Percentiles rank a stretch among this genome's conserved stretches.
Evolutionary conservation across 306 rosid species (phyloP).

Genomic region (Comarum palustre): DNA sequence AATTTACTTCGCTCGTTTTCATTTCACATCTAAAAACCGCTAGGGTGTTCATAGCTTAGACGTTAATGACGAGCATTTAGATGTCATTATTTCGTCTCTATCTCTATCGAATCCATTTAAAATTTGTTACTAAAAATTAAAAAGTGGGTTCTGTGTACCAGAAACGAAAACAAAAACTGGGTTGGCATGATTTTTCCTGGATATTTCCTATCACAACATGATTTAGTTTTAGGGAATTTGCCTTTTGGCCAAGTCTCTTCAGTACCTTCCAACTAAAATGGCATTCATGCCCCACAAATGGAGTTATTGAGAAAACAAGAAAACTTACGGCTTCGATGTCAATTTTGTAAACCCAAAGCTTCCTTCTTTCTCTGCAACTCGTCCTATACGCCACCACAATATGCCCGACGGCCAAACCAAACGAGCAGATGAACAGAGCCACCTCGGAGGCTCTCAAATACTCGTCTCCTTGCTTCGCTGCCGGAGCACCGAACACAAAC

Average conservation of each 20-base stretch:
- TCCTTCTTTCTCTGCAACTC: slow-evolving; percentile 92
- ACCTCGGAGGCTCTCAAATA: slow-evolving; percentile 48
- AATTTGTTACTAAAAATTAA: background rate
- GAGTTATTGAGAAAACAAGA: slow-evolving; percentile 1
- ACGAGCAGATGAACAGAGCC: slow-evolving; percentile 69
- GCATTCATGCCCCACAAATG: background rate
- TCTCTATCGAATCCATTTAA: background rate
- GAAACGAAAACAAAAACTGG: background rate
- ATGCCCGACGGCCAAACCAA: slow-evolving; percentile 76
- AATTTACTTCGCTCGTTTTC: too few species aligned
- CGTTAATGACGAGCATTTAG: background rate
- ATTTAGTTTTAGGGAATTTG: background rate
- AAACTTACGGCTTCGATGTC: slow-evolving; percentile 93
- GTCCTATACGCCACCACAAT: slow-evolving; percentile 82
- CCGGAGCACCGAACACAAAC: slow-evolving; percentile 42
- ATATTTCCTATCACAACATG: background rate
- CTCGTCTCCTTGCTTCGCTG: slow-evolving; percentile 28
- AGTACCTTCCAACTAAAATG: background rate
- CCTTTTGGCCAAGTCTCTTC: background rate
- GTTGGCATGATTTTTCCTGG: background rate
- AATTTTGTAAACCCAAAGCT: slow-evolving; percentile 89
- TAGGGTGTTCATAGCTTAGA: background rate
- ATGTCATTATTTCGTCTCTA: background rate
- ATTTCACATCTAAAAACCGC: too few species aligned
- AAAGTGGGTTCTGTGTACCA: background rate